Evolutionary conservation across 768 basidiomycete species (phyloP).

Genomic region (Macrolepiota fuliginosa): DNA sequence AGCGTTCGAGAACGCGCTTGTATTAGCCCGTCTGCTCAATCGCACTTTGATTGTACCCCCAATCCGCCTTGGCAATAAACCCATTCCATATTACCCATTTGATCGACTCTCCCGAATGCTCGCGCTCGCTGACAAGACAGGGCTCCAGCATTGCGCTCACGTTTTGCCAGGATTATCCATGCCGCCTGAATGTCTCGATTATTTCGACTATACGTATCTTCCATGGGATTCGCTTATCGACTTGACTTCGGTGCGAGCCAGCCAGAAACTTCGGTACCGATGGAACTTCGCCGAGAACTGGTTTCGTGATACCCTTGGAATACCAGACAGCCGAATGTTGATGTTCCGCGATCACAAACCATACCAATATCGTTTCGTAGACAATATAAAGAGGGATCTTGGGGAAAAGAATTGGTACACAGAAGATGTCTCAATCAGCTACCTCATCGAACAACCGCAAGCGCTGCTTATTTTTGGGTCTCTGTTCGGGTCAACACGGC

Average conservation of each 20-base stretch:
- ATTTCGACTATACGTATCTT: constrained; percentile 57
- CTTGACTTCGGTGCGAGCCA: constrained; percentile 11
- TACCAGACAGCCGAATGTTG: constrained; percentile 38
- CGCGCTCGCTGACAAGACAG: constrained; percentile 47
- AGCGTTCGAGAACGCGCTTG: constrained; percentile 79
- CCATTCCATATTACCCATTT: constrained; percentile 32
- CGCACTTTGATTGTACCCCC: constrained; percentile 82
- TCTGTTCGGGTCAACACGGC: constrained; percentile 36
- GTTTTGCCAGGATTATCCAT: constrained; percentile 29
- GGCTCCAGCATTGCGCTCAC: constrained; percentile 48
- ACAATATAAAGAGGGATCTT: constrained; percentile 30
- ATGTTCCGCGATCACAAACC: constrained; percentile 49
- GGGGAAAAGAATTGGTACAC: constrained; percentile 33
- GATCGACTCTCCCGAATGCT: constrained; percentile 44
- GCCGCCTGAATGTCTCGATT: constrained; percentile 60
- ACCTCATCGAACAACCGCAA: constrained; percentile 36
- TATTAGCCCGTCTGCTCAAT: constrained; percentile 66
- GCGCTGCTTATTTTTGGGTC: constrained; percentile 59
- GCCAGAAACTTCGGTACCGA: constrained; percentile 43
- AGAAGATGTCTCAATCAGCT: constrained; percentile 38
- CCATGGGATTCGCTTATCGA: constrained; percentile 53
- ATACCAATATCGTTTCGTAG: constrained; percentile 67
- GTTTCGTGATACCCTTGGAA: constrained; percentile 39
- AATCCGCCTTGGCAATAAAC: constrained; percentile 56
- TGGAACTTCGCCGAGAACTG: constrained; percentile 50